These are phyloP conservation scores for Neoboletus subvelutipes DNA, from an alignment of 768 basidiomycete genomes.

Conservation along the genomic window DNA sequence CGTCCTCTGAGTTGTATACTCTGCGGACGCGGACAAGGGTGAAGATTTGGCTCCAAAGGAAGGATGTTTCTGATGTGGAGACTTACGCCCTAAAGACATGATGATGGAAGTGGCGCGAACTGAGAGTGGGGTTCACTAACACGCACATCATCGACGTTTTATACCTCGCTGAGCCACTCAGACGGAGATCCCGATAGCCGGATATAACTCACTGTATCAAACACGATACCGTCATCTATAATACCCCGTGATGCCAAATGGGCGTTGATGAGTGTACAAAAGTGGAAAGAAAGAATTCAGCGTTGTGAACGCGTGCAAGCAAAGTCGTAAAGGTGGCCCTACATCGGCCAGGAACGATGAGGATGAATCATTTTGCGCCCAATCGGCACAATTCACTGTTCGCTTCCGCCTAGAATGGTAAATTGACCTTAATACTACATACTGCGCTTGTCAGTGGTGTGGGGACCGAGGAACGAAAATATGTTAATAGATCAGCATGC, in stretches of 20 bases:
- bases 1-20: constrained; percentile 5
- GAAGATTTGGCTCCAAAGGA: constrained; percentile 11
- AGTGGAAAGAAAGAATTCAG: constrained; percentile 3
- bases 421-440: neutral
- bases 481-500: neutral
- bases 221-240: constrained; percentile 19
- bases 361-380: neutral
- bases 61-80: constrained; percentile 4
- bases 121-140: neutral
- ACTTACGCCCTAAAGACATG: constrained; percentile 22
- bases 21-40: constrained; percentile 14
- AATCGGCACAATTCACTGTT: neutral
- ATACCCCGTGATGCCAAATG: neutral
- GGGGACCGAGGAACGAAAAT: neutral
- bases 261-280: constrained; percentile 9
- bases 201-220: neutral
- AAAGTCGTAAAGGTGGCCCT: neutral
- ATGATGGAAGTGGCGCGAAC: neutral
- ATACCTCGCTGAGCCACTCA: constrained; percentile 1
- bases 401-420: constrained; percentile 1
- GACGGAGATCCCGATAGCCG: constrained; percentile 3
- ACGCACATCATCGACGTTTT: constrained; percentile 7
- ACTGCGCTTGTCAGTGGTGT: neutral
- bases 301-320: constrained; percentile 3
- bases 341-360: neutral